Conservation (phyloP, 352 stramenopile species). For the Pythium utonaiense region DNA sequence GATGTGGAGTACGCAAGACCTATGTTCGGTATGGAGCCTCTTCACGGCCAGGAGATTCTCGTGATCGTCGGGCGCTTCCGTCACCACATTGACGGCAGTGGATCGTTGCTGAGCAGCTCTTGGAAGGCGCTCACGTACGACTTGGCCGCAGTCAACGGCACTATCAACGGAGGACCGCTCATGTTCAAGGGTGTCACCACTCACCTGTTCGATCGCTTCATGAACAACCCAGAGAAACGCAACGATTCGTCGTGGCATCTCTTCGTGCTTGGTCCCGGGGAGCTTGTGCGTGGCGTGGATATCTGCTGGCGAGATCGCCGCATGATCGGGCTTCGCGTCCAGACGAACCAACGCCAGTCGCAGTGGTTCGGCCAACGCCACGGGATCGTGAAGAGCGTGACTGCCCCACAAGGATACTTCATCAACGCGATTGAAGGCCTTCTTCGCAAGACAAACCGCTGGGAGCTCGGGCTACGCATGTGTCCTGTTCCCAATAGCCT, state of each 20-base stretch:
- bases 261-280: slow-evolving; percentile 21
- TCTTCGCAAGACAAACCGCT: not conserved
- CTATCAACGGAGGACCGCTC: not conserved
- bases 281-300: slow-evolving; percentile 23
- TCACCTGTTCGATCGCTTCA: slow-evolving; percentile 21
- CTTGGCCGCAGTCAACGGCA: slow-evolving; percentile 19
- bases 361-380: slow-evolving; percentile 27
- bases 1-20: slow-evolving; percentile 22
- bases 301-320: slow-evolving; percentile 14
- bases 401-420: slow-evolving; percentile 24
- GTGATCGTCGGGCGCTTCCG: slow-evolving; percentile 21
- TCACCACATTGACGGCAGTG: slow-evolving; percentile 25
- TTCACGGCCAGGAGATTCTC: slow-evolving; percentile 24
- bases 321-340: slow-evolving; percentile 23
- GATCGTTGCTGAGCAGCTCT: slow-evolving; percentile 16
- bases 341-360: slow-evolving; percentile 33
- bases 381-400: slow-evolving; percentile 26
- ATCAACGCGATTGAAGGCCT: slow-evolving; percentile 22
- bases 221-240: slow-evolving; percentile 1
- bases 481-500: slow-evolving; percentile 21
- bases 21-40: slow-evolving; percentile 22
- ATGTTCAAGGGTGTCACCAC: slow-evolving; percentile 8
- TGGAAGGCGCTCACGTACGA: slow-evolving; percentile 26
- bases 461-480: slow-evolving; percentile 18
- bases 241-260: slow-evolving; percentile 16